Conservation (phyloP, 768 basidiomycete species). For the Russula emetica region DNA sequence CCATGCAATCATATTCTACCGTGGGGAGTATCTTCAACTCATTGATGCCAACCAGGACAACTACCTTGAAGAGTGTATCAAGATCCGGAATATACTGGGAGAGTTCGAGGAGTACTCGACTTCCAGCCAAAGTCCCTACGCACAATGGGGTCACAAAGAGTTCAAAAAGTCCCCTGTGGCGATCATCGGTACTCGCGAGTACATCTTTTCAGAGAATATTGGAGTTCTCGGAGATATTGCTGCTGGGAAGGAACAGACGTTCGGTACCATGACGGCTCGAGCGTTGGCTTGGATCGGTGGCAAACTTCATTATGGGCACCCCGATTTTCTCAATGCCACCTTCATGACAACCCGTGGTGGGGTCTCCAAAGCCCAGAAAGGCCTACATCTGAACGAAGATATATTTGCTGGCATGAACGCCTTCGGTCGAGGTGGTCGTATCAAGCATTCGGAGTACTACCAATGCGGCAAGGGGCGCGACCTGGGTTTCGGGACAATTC, state of each 20-base stretch:
- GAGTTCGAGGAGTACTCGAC: constrained; percentile 95
- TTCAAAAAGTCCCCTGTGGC: constrained; percentile 89
- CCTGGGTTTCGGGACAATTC: constrained; percentile 96
- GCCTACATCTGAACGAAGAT: constrained; percentile 97
- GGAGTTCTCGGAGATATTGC: constrained; percentile 99
- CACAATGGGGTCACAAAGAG: constrained; percentile 92
- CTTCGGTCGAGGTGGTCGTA: constrained; percentile 94
- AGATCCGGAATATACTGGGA: constrained; percentile 95
- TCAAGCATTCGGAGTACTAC: constrained; percentile 99
- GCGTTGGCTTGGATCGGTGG: constrained; percentile 96
- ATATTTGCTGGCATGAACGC: constrained; percentile 99
- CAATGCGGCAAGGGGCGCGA: constrained; percentile 99
- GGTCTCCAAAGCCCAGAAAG: constrained; percentile 98
- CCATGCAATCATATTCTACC: constrained; percentile 98
- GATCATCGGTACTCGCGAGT: constrained; percentile 97
- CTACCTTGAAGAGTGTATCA: constrained; percentile 97
- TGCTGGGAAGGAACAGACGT: constrained; percentile 99
- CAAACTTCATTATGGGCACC: constrained; percentile 97
- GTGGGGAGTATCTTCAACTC: constrained; percentile 97
- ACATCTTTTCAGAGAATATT: constrained; percentile 99
- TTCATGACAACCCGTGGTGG: constrained; percentile 99
- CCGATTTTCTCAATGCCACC: constrained; percentile 96
- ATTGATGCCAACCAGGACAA: constrained; percentile 99
- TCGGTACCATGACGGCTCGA: constrained; percentile 96
- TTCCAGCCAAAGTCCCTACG: constrained; percentile 92